A percentile compares a stretch with the other conserved stretches of the same genome.
Conservation (phyloP, 331 rosid species). For the Stylosanthes scabra region DNA sequence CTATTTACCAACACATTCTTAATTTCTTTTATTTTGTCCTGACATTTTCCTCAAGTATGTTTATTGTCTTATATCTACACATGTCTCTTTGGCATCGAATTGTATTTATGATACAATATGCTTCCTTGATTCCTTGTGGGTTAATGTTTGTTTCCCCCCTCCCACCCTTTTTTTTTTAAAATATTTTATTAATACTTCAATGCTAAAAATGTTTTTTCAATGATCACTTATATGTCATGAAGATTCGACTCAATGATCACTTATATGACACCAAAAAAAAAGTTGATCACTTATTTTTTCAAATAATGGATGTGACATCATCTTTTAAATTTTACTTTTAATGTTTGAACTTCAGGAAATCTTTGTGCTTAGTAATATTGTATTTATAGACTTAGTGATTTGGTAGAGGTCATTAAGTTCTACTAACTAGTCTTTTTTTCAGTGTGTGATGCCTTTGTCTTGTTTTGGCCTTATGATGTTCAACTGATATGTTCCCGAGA, state of each 20-base stretch:
- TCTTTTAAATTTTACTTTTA: conserved; percentile 13
- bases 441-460: conserved; percentile 24
- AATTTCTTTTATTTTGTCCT: conserved; percentile 14
- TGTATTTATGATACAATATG: background rate
- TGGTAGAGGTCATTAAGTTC: conserved; percentile 22
- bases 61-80: conserved; percentile 1
- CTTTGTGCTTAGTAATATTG: conserved; percentile 13
- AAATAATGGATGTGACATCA: conserved; percentile 9
- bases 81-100: background rate
- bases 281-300: background rate
- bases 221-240: background rate
- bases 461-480: conserved; percentile 28
- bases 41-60: conserved; percentile 4
- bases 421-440: background rate
- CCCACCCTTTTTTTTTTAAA: conserved; percentile 23
- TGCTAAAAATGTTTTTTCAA: conserved; percentile 17
- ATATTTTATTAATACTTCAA: background rate
- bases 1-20: conserved; percentile 17
- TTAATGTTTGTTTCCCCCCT: background rate
- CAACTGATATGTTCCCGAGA: conserved; percentile 17
- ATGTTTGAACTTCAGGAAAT: conserved; percentile 7
- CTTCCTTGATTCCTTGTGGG: conserved; percentile 29
- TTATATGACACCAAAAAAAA: too few species aligned
- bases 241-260: conserved; percentile 24
- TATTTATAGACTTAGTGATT: conserved; percentile 12